Base-by-base conservation (phyloP, 495 filamentous ascomycete species). In the Xylaria scruposa region DNA sequence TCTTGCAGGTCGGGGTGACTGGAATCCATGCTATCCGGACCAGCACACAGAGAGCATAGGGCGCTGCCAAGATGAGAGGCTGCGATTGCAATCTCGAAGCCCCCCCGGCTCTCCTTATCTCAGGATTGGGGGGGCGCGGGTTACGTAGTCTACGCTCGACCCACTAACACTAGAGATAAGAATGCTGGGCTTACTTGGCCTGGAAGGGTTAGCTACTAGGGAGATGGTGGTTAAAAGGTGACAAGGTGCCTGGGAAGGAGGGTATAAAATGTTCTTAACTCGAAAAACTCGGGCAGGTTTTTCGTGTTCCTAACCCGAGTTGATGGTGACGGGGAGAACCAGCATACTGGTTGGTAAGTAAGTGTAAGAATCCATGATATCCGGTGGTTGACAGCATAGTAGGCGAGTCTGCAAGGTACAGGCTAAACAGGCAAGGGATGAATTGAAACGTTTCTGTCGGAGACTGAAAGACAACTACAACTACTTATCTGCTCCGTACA, bases 121-220 rank as follows among this genome's bases (percentile, higher is more conserved):
- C 10, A 26, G 47, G 47, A 67, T 38, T 54, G 21, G 47, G 64
- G 29, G 40, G 64, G 42, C 42, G 44, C 26, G 13, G 26, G 63
- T 67, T 67, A 40, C 44, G 44, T 54, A 47, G 42, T 8, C 31
- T 19, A 66, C 9, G 46, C 12, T 53, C 31, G 64, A 67, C 49
- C 64, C 64, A 67, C 63, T 46, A 17, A 26, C 21, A 21, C 63
- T 49, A 67, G 49, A 67, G 65, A 67, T 67, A 67, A 67, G 65
- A 56, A 36, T 33, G 15, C 7, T 13, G 10, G 62, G 24, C 10
- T 63, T n/a, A 65, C 44, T 51, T 51, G 46, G 63, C 63, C 31
- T 24, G 17, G 29, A 38, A 15, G 26, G 15, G 46, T 56, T 67
- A 56, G 65, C 12, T 67, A 7, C 29, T n/a, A 12, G 13, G 60